phyloP scores from a whole-genome alignment of 805 yeast genomes.

The Metschnikowia borealis region DNA sequence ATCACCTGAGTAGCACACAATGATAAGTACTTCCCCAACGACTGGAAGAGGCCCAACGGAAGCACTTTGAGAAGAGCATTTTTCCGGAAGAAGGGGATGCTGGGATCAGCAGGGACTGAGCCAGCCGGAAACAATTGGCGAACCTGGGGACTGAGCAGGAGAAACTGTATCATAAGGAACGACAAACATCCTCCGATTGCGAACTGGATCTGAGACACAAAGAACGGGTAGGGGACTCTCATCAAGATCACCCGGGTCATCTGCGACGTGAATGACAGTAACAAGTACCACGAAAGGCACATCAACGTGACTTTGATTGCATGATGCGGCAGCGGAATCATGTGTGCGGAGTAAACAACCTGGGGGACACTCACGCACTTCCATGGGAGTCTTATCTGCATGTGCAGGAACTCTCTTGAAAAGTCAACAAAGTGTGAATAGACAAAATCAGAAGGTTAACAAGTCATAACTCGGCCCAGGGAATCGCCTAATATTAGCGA shows the following conservation, averaged over 20 bases:
- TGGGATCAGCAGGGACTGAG: constrained; percentile 43
- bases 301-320: constrained; percentile 31
- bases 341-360: not conserved
- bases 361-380: not conserved
- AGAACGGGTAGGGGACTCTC: constrained; percentile 56
- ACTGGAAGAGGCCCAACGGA: constrained; percentile 66
- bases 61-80: constrained; percentile 44
- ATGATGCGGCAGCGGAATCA: constrained; percentile 1
- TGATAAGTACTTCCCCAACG: constrained; percentile 58
- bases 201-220: constrained; percentile 63
- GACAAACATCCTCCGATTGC: constrained; percentile 46
- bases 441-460: not conserved
- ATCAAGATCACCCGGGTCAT: constrained; percentile 53
- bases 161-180: constrained; percentile 31
- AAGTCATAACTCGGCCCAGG: constrained; percentile 44
- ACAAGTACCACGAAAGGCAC: constrained; percentile 58
- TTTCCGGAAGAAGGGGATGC: constrained; percentile 20
- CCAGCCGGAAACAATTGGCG: constrained; percentile 47
- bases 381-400: not conserved
- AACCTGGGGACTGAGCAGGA: constrained; percentile 20
- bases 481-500: constrained; percentile 53
- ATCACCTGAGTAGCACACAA: constrained; percentile 62
- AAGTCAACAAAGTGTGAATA: not conserved
- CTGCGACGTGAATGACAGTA: constrained; percentile 63
- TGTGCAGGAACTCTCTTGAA: not conserved